phyloP scores from a whole-genome alignment of 441 rosid species.

The Arabidopsis lyrata region DNA sequence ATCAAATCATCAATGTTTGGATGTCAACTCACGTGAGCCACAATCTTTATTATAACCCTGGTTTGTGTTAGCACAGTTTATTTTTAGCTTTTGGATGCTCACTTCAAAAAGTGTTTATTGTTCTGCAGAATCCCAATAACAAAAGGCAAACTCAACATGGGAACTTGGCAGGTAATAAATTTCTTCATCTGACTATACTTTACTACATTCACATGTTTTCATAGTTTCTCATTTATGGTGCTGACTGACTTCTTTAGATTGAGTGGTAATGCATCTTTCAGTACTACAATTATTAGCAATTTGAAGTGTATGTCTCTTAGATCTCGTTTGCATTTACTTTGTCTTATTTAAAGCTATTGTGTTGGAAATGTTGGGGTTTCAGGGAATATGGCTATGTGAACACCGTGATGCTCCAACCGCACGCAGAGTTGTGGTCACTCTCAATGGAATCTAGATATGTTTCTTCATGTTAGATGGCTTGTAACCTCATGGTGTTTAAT shows the following conservation, averaged over 20 bases:
- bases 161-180: conserved; percentile 87
- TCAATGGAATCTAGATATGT: conserved; percentile 68
- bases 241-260: conserved; percentile 3
- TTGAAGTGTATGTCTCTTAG: not conserved
- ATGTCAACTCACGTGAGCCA: conserved; percentile 73
- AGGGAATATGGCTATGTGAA: conserved; percentile 98
- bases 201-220: conserved; percentile 22
- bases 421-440: conserved; percentile 83
- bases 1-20: conserved; percentile 95
- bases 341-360: conserved; percentile 11
- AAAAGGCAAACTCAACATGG: conserved; percentile 86
- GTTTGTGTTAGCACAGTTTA: not conserved
- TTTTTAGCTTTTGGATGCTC: conserved; percentile 18
- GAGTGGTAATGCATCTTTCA: conserved; percentile 1
- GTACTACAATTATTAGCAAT: not conserved
- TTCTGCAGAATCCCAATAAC: conserved; percentile 82
- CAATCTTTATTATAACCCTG: not conserved
- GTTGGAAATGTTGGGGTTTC: conserved; percentile 41
- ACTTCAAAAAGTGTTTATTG: conserved; percentile 16
- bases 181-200: conserved; percentile 17
- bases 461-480: conserved; percentile 27
- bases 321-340: conserved; percentile 13
- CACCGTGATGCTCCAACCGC: conserved; percentile 87
- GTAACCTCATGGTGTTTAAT: conserved; percentile 22
- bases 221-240: conserved; percentile 15